Evolutionary conservation across 805 yeast genomes (phyloP), one percentile per base, ranked within the genome.

Genomic region (Candida incommunis): DNA sequence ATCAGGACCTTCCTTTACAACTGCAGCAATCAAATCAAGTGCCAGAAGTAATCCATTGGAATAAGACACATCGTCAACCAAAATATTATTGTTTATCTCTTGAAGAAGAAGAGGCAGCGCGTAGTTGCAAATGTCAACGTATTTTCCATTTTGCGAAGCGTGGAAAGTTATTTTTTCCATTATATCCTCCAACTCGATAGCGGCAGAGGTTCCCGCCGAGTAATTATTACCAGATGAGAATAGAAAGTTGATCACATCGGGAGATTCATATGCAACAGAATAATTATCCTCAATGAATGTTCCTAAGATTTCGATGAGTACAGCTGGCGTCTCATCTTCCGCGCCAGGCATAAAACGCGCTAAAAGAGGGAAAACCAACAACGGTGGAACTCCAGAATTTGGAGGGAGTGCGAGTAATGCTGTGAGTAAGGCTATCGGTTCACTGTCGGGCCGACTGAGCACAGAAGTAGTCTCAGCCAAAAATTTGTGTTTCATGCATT

Each of bases 261-360:
- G 18, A 5, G 37, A 13, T 16, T 31, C 37, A 18, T 31, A 31
- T 4, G 37, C 37, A 11, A 31, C 20, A 5, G 11, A 5, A 18
- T 9, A 31, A n/a, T 31, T 31, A 5, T 16, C 18, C n/a, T 31
- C 37, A 9, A 31, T 5, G 18, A 31, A 31, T 7, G 20, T 31
- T 5, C 18, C 37, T 5, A 31, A 18, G n/a, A 16, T 16, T 31
- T 31, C 37, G n/a, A 31, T 31, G 5, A 31, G n/a, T 9, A 31
- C 37, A n/a, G 37, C n/a, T 7, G 37, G 37, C 5, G 37, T 31
- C n/a, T 31, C 37, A 18, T 31, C 37, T 31, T 31, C 37, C 18
- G 37, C 37, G 5, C n/a, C 37, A n/a, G 37, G 18, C 37, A 31
- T 31, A 16, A 31, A 31, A 13, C 37, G 13, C 5, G 37, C 37